Evolutionary conservation across 768 basidiomycete species (phyloP).

Genomic region (Russula sp.): DNA sequence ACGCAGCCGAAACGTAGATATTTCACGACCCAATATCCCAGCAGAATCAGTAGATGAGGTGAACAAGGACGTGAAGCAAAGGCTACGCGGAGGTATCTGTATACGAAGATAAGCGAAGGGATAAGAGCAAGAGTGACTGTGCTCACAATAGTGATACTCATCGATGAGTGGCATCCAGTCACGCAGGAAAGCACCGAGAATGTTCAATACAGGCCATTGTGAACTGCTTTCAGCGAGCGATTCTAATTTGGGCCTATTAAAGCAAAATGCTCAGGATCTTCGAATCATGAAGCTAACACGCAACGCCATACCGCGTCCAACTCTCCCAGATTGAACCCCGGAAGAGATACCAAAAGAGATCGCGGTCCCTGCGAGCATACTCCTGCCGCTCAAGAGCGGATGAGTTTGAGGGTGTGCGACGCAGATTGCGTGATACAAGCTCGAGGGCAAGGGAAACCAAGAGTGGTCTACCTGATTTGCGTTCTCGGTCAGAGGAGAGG

Average conservation of each 20-base stretch:
- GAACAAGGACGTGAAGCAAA: neutral
- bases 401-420: slow-evolving; percentile 56
- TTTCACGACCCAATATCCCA: neutral
- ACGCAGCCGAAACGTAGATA: neutral
- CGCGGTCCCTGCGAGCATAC: slow-evolving; percentile 75
- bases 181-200: slow-evolving; percentile 61
- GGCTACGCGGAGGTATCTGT: slow-evolving; percentile 19
- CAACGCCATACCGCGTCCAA: slow-evolving; percentile 52
- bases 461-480: slow-evolving; percentile 52
- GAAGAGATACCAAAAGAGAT: slow-evolving; percentile 77
- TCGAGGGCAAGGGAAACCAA: slow-evolving; percentile 60
- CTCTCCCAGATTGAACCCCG: slow-evolving; percentile 80
- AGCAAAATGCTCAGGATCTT: slow-evolving; percentile 2
- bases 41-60: neutral
- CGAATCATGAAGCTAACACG: neutral
- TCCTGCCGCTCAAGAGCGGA: slow-evolving; percentile 64
- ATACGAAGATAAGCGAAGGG: neutral
- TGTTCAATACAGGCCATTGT: slow-evolving; percentile 54
- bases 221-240: slow-evolving; percentile 49
- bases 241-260: slow-evolving; percentile 63
- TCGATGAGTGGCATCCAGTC: slow-evolving; percentile 88
- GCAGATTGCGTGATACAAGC: slow-evolving; percentile 65
- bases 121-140: neutral
- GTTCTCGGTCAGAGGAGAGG: slow-evolving; percentile 34
- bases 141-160: slow-evolving; percentile 87